Percentiles rank a stretch among this genome's conserved stretches.
phyloP scores from a whole-genome alignment of 2,329 filamentous ascomycete species.

The Cercospora citrullina region DNA sequence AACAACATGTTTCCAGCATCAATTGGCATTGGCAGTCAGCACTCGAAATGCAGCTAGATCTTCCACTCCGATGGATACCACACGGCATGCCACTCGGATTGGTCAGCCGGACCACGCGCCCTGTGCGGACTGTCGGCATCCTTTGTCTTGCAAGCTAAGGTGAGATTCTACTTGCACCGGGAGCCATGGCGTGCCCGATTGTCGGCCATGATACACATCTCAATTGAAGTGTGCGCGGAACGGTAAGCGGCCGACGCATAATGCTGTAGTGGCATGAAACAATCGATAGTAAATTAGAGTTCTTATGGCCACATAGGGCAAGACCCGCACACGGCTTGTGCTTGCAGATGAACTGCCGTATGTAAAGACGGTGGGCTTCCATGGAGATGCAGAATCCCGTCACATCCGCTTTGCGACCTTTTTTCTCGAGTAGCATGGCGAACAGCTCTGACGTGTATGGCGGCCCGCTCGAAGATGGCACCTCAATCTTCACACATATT shows the following conservation, averaged over 20 bases:
- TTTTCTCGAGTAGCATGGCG: background rate
- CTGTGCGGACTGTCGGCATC: background rate
- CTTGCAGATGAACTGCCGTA: background rate
- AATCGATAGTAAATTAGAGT: background rate
- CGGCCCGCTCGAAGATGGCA: conserved; percentile 4
- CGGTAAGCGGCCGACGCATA: background rate
- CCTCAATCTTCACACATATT: conserved; percentile 16
- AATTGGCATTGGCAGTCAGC: background rate
- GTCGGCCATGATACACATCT: background rate
- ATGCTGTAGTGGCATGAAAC: background rate
- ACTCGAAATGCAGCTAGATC: background rate
- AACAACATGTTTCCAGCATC: background rate
- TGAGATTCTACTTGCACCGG: background rate
- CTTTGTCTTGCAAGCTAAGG: background rate
- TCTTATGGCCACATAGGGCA: background rate
- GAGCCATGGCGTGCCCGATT: background rate
- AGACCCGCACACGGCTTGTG: background rate
- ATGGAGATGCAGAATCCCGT: background rate
- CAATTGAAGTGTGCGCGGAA: background rate
- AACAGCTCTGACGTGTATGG: conserved; percentile 11
- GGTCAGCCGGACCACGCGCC: background rate
- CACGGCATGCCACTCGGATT: background rate
- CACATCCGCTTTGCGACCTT: background rate
- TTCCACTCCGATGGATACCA: background rate
- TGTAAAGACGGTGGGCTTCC: background rate